phyloP scores from a whole-genome alignment of 2,329 filamentous ascomycete species.

The Beauveria sp. region DNA sequence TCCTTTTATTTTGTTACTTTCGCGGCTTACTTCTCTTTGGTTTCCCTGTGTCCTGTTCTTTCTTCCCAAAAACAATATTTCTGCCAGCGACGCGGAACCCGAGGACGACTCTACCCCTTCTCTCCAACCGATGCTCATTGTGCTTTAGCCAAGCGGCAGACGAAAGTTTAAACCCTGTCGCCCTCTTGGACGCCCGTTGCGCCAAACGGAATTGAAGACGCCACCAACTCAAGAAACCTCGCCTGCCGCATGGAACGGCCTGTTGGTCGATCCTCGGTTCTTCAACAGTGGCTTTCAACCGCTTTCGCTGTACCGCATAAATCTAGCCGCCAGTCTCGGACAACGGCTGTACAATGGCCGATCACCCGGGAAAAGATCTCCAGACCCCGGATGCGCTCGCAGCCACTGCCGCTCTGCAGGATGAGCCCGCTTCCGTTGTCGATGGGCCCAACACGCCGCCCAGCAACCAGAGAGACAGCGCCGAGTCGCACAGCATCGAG shows the following conservation, averaged over 20 bases:
- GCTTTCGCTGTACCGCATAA: not conserved
- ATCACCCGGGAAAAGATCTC: not conserved
- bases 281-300: not conserved
- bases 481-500: not conserved
- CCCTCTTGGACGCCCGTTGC: not conserved
- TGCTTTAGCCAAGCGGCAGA: no score
- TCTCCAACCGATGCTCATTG: not conserved
- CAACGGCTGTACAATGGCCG: not conserved
- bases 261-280: not conserved
- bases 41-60: not conserved
- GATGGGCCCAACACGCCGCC: not conserved
- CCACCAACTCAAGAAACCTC: not conserved
- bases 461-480: not conserved
- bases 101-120: no score
- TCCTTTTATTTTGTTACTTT: not conserved
- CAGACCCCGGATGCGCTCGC: slow-evolving; percentile 4
- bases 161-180: not conserved
- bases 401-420: not conserved
- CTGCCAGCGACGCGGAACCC: not conserved
- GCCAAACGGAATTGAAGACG: not conserved
- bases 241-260: not conserved
- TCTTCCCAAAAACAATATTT: not conserved
- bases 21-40: not conserved
- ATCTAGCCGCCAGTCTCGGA: not conserved
- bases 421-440: not conserved